Base-by-base conservation (phyloP, 2,329 filamentous ascomycete genomes). In the Ramularia endophylla region DNA sequence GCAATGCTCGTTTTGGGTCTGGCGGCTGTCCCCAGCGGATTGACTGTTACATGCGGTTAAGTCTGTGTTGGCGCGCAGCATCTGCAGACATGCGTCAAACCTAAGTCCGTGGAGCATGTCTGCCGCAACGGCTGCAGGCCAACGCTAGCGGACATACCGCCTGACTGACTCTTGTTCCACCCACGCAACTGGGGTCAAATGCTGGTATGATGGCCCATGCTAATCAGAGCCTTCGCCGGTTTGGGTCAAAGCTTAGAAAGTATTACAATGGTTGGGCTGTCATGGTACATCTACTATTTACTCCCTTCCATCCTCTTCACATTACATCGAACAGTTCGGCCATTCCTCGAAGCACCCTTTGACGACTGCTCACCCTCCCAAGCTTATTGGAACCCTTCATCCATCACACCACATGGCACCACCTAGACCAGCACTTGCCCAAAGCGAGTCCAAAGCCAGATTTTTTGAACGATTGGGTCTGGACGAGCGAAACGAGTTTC, bases 361-460 rank as follows among this genome's bases (percentile, higher is more conserved):
- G n/a, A n/a, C n/a, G n/a, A n/a, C n/a, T n/a, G n/a, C n/a, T n/a
- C n/a, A n/a, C n/a, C n/a, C n/a, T n/a, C n/a, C n/a, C n/a, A n/a
- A n/a, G n/a, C n/a, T n/a, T n/a, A n/a, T n/a, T n/a, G n/a, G n/a
- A n/a, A n/a, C n/a, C n/a, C n/a, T n/a, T n/a, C n/a, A n/a, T n/a
- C 22, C 22, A 25, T 11, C 17, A 25, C 19, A 38, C 38, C 39
- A 30, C 12, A 59, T 57, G 56, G 56, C 58, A 37, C 60, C 59
- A 27, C 52, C 49, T 28, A 45, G 59, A 35, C 50, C 50, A 19
- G 50, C 55, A 32, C 51, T 70, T 41, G 62, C 68, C 32, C 65
- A 62, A 54, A 72, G 69, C 52, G 66, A 68, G 43, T 65, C 66
- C 36, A 71, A 71, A 56, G 55, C 59, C 13, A 61, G 61, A 22